Evolutionary conservation across 352 stramenopile genomes (phyloP).

Genomic region (Phytophthora quininea): DNA sequence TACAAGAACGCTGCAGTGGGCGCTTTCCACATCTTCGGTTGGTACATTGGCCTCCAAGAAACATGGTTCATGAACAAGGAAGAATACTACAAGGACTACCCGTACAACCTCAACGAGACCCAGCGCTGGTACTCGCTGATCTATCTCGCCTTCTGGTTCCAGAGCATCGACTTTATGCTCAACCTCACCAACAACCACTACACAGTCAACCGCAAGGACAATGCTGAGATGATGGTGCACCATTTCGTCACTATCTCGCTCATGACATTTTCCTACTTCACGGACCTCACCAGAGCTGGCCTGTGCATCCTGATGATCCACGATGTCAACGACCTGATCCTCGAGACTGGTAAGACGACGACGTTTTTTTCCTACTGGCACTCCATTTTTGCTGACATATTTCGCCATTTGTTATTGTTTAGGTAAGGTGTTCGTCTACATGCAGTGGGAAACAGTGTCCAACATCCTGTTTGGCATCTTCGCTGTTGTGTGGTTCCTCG

Average conservation of each 20-base stretch:
- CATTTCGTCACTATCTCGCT: constrained; percentile 65
- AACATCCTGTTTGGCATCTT: constrained; percentile 65
- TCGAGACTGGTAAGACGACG: constrained; percentile 13
- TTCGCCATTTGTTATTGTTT: too few relatives aligned
- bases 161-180: constrained; percentile 74
- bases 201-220: constrained; percentile 71
- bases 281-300: constrained; percentile 55
- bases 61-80: constrained; percentile 66
- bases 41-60: constrained; percentile 50
- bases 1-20: constrained; percentile 70
- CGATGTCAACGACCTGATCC: constrained; percentile 66
- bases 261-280: constrained; percentile 62
- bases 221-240: constrained; percentile 68
- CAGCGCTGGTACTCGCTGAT: constrained; percentile 74
- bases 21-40: constrained; percentile 48
- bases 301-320: constrained; percentile 73
- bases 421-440: constrained; percentile 71
- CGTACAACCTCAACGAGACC: constrained; percentile 39
- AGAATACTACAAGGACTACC: constrained; percentile 52
- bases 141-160: constrained; percentile 70
- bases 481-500: constrained; percentile 58
- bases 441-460: constrained; percentile 48
- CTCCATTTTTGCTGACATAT: not conserved
- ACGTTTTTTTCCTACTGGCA: constrained; percentile 2
- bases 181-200: constrained; percentile 72